phyloP scores from a whole-genome alignment of 164 flowering plant species.

The Taxillus chinensis region DNA sequence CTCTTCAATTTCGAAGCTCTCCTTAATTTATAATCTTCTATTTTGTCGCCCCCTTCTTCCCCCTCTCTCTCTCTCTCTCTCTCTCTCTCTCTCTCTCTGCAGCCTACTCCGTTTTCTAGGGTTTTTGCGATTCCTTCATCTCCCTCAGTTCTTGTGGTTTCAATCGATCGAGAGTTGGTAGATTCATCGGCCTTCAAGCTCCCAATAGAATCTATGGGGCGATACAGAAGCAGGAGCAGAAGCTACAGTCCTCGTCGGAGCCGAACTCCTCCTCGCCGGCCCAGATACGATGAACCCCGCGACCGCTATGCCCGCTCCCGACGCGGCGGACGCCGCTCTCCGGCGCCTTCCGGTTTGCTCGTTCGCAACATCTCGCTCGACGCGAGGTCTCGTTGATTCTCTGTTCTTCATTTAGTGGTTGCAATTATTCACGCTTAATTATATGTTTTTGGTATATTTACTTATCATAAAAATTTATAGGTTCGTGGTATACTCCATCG shows the following conservation, averaged over 20 bases:
- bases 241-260: slow-evolving; percentile 51
- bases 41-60: too few species aligned
- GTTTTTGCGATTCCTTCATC: too few species aligned
- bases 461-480: too few species aligned
- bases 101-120: too few species aligned
- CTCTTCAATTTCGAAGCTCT: too few species aligned
- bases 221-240: slow-evolving; percentile 48
- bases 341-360: slow-evolving; percentile 73
- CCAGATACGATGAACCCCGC: slow-evolving; percentile 42
- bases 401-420: not conserved
- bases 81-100: too few species aligned
- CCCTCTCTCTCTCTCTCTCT: too few species aligned
- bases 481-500: too few species aligned
- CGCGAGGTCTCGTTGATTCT: slow-evolving; percentile 38
- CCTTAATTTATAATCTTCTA: too few species aligned
- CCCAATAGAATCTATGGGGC: slow-evolving; percentile 26
- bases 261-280: slow-evolving; percentile 41
- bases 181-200: too few species aligned
- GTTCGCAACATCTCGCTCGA: slow-evolving; percentile 84
- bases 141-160: too few species aligned
- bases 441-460: not conserved
- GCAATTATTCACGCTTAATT: not conserved
- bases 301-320: slow-evolving; percentile 36
- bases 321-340: slow-evolving; percentile 40
- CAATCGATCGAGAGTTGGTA: too few species aligned